phyloP scores from a whole-genome alignment of 75 land plant species.

The Cupressus sempervirens region DNA sequence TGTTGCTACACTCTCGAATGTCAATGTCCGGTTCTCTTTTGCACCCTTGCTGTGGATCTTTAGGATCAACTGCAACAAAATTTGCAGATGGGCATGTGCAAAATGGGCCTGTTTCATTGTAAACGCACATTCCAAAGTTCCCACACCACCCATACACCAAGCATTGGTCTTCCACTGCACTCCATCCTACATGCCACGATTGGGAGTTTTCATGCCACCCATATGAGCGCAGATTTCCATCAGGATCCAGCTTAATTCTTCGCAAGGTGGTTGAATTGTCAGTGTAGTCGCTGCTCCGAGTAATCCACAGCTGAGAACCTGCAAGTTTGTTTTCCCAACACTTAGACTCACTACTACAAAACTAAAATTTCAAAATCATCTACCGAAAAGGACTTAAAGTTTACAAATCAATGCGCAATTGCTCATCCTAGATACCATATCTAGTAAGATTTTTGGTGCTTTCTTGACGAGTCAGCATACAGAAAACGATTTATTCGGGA shows the following conservation, averaged over 20 bases:
- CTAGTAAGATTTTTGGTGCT: not conserved
- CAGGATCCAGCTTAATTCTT: slow-evolving; percentile 44
- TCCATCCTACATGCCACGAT: slow-evolving; percentile 37
- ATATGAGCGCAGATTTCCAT: slow-evolving; percentile 67
- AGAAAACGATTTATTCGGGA: not conserved
- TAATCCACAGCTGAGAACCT: slow-evolving; percentile 14
- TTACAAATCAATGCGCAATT: not conserved
- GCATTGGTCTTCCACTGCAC: slow-evolving; percentile 67
- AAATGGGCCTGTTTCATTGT: slow-evolving; percentile 40
- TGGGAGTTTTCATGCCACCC: slow-evolving; percentile 27
- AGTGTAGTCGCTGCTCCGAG: slow-evolving; percentile 45
- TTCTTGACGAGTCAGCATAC: not conserved
- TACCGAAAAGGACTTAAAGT: not conserved
- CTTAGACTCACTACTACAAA: not conserved
- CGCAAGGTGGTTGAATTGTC: slow-evolving; percentile 28
- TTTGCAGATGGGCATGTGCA: slow-evolving; percentile 56
- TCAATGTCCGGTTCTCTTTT: slow-evolving; percentile 34
- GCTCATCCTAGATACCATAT: not conserved
- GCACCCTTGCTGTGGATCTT: slow-evolving; percentile 44
- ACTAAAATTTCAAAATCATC: no score
- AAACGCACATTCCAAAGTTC: slow-evolving; percentile 61
- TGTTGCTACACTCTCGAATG: slow-evolving; percentile 28
- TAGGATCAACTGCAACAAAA: slow-evolving; percentile 29
- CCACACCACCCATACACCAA: slow-evolving; percentile 73
- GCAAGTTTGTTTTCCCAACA: not conserved